Conservation (phyloP, 1,284 basidiomycete species). For the Fistulinella cinereoalba region DNA sequence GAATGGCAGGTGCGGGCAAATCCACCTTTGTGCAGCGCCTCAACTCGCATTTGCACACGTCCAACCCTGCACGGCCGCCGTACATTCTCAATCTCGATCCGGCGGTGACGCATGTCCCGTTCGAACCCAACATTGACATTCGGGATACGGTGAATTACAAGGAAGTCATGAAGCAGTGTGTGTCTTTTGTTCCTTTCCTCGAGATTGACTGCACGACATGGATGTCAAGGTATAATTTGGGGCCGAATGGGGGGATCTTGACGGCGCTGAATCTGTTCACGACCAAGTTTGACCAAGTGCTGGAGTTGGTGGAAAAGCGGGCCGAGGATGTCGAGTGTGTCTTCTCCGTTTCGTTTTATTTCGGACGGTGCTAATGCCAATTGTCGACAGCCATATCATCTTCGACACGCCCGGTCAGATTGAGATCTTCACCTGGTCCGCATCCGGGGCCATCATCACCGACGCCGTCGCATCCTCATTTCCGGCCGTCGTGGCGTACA, state of each 20-base stretch:
- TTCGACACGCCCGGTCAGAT: constrained; percentile 99
- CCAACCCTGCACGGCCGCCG: constrained; percentile 64
- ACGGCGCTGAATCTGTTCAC: constrained; percentile 98
- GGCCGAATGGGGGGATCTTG: constrained; percentile 96
- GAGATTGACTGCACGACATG: no score
- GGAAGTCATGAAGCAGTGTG: constrained; percentile 99
- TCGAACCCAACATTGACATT: constrained; percentile 97
- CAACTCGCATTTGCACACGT: constrained; percentile 77
- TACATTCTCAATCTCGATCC: constrained; percentile 99
- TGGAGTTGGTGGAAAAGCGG: constrained; percentile 89
- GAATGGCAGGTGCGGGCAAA: constrained; percentile 95
- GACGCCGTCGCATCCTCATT: constrained; percentile 94
- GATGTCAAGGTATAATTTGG: constrained; percentile 88
- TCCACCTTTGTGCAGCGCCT: constrained; percentile 95
- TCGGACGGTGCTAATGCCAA: background rate
- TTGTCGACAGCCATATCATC: constrained; percentile 77
- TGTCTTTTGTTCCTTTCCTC: constrained; percentile 34
- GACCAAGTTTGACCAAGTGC: constrained; percentile 98
- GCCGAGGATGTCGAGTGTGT: constrained; percentile 83
- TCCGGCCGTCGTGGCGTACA: constrained; percentile 93
- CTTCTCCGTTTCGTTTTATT: constrained; percentile 11
- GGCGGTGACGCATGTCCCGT: constrained; percentile 87
- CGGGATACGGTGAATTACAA: constrained; percentile 96
- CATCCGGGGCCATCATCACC: constrained; percentile 97
- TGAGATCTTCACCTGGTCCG: constrained; percentile 99